Base-by-base conservation (phyloP, 2,329 filamentous ascomycete species). In the Nemania sp. region DNA sequence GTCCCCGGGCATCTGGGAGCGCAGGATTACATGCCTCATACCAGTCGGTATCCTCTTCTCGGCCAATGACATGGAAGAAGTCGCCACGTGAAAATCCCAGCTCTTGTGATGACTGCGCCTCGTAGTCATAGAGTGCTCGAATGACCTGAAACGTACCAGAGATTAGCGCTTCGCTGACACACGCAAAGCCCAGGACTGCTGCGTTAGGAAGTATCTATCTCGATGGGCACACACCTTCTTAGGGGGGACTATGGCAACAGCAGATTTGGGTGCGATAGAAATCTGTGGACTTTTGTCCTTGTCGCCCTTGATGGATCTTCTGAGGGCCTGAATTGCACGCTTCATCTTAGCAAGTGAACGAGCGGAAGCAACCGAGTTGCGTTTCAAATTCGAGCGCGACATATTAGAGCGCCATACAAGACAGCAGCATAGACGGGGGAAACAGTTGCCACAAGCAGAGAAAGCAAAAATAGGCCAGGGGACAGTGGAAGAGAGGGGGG, bases 11-110 rank as follows among this genome's bases (percentile, higher is more conserved):
- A 77, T 90, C 90, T 71, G 90, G 92, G 67, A 97, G 82, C 52
- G 90, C 86, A 62, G 95, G 95, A 74, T 99, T 99, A 82, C 92
- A 98, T 57, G 94, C 95, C 78, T 98, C 95, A 83, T 97, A 99
- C 94, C 95, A 99, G 74, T 97, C 92, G 42, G 81, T 80, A 75
- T 98, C 94, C 81, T 97, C 89, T 79, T 98, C 95, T 76, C 94
- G 90, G 71, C 91, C 92, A 76, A 98, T 94, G 66, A 99, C 95
- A 80, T 98, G 94, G 75, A 99, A 95, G 77, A 98, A 99, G 76
- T 99, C 95, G 72, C 95, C 95, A 74, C 92, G 90, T 67, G 89
- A 92, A 78, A 99, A 99, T 74, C 90, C 89, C 71, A 99, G 83
- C 79, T 97, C 89, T 74, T 94, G 89, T 54, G 79, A 79, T 62